Percentiles rank a stretch among this genome's conserved stretches.
phyloP scores from a whole-genome alignment of 2,329 filamentous ascomycete species.

The Dactylellina sp. region DNA sequence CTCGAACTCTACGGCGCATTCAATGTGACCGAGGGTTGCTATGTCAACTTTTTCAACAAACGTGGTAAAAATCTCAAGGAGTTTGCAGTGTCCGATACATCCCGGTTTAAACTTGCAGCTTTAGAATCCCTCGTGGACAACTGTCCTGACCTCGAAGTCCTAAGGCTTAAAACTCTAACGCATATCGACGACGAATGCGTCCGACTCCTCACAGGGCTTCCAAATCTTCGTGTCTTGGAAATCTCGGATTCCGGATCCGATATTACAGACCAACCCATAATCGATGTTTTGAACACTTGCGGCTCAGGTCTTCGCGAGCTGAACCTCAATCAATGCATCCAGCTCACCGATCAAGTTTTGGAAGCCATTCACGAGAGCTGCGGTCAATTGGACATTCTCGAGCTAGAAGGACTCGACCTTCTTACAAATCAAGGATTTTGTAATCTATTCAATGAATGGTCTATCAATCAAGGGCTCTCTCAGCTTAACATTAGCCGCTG shows the following conservation, averaged over 20 bases:
- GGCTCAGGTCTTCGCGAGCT: constrained; percentile 58
- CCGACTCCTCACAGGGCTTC: constrained; percentile 56
- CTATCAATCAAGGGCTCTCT: constrained; percentile 57
- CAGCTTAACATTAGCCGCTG: constrained; percentile 52
- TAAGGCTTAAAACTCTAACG: constrained; percentile 57
- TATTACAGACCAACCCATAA: constrained; percentile 57
- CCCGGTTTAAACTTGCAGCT: constrained; percentile 56
- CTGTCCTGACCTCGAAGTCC: constrained; percentile 59
- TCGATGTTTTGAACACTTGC: constrained; percentile 57
- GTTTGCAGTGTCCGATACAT: constrained; percentile 58
- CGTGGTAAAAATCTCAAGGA: constrained; percentile 55
- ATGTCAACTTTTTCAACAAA: constrained; percentile 57
- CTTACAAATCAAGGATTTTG: constrained; percentile 57
- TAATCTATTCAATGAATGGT: constrained; percentile 58
- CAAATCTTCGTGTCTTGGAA: constrained; percentile 57
- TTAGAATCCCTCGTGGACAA: constrained; percentile 59
- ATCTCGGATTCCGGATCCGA: constrained; percentile 57
- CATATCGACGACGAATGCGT: constrained; percentile 57
- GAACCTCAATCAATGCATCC: constrained; percentile 55
- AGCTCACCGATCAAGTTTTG: constrained; percentile 54
- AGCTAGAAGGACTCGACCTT: constrained; percentile 55
- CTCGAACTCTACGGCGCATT: constrained; percentile 60
- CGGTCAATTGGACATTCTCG: constrained; percentile 56
- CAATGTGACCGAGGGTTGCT: constrained; percentile 58
- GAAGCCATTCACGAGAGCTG: constrained; percentile 58